A percentile compares a stretch with the other conserved stretches of the same genome.
phyloP scores from a whole-genome alignment of 2,329 filamentous ascomycete genomes.

The Raffaelea arxii region DNA sequence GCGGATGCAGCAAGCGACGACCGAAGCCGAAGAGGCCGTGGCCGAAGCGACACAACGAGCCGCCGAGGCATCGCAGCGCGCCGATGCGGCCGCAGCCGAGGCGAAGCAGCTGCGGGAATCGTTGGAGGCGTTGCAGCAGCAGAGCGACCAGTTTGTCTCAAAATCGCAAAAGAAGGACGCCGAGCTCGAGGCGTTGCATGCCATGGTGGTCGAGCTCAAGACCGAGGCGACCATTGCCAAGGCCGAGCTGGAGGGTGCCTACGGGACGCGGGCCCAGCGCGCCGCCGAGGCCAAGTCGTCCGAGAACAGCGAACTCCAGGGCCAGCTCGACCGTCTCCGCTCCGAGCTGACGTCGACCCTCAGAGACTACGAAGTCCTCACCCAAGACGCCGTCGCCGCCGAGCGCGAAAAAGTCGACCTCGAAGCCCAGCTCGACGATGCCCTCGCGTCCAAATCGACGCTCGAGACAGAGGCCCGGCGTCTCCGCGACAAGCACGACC shows the following conservation, averaged over 20 bases:
- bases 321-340: slow-evolving; percentile 40
- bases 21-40: slow-evolving; percentile 26
- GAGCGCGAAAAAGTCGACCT: slow-evolving; percentile 41
- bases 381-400: slow-evolving; percentile 38
- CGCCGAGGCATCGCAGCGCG: neutral
- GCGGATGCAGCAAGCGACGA: slow-evolving; percentile 26
- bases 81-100: slow-evolving; percentile 13
- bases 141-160: slow-evolving; percentile 28
- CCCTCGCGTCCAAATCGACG: slow-evolving; percentile 21
- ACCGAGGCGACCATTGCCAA: slow-evolving; percentile 51
- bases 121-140: slow-evolving; percentile 17
- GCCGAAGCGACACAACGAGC: slow-evolving; percentile 20
- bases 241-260: slow-evolving; percentile 52
- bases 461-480: slow-evolving; percentile 29
- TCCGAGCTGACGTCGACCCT: slow-evolving; percentile 40
- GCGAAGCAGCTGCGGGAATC: slow-evolving; percentile 14
- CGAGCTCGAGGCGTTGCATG: slow-evolving; percentile 40
- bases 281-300: slow-evolving; percentile 44
- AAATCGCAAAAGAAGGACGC: slow-evolving; percentile 38
- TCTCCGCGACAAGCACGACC: slow-evolving; percentile 29
- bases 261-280: slow-evolving; percentile 48
- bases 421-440: slow-evolving; percentile 31
- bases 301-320: slow-evolving; percentile 35
- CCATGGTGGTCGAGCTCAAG: slow-evolving; percentile 47
- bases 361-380: slow-evolving; percentile 43